These are phyloP conservation scores for Mercurialis annua DNA, from an alignment of 345 rosid genomes.

Conservation along the genomic window DNA sequence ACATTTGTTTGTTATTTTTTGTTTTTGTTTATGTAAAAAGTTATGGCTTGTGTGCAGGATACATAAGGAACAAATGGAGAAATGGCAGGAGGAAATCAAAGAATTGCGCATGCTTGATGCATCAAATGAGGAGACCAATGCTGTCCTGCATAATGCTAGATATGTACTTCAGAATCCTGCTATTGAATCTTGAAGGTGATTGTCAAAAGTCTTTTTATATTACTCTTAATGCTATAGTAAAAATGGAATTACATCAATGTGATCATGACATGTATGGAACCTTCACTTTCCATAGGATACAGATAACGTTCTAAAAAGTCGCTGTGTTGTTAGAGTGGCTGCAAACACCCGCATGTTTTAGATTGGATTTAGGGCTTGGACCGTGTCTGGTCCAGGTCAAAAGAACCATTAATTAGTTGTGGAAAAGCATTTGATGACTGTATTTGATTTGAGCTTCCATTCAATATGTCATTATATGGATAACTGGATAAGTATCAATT, in stretches of 20 bases:
- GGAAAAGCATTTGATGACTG: not conserved
- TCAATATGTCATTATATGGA: no score
- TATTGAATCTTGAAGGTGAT: conserved; percentile 48
- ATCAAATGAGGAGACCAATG: conserved; percentile 67
- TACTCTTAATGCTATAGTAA: not conserved
- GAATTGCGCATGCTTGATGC: conserved; percentile 68
- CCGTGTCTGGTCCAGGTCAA: no score
- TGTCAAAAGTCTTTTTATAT: not conserved
- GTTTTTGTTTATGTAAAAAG: not conserved
- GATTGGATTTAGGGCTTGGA: not conserved
- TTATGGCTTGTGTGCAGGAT: conserved; percentile 39
- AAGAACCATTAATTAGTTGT: not conserved
- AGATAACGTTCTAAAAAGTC: not conserved
- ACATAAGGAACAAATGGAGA: conserved; percentile 74
- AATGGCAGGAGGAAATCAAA: conserved; percentile 86
- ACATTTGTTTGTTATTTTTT: not conserved
- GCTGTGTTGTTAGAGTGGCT: not conserved
- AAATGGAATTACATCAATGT: not conserved
- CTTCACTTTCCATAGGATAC: not conserved
- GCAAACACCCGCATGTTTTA: not conserved
- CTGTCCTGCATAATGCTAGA: conserved; percentile 60
- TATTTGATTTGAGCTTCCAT: not conserved
- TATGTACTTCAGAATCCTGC: conserved; percentile 58
- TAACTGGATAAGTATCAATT: no score
- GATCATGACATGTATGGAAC: not conserved